Evolutionary conservation across 306 rosid species (phyloP).

Genomic region (Sesbania bispinosa): DNA sequence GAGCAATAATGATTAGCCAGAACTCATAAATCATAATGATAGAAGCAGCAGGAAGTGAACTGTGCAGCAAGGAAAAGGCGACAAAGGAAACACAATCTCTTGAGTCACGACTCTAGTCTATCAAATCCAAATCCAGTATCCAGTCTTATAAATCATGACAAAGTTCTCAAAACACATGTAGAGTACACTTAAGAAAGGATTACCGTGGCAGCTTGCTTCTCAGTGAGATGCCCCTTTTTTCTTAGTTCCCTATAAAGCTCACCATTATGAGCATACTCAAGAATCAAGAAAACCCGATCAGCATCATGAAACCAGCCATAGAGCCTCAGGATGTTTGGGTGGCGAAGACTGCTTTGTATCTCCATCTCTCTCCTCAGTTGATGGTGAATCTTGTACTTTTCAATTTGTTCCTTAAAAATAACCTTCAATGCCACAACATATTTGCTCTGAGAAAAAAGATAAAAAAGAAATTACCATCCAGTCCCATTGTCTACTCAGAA

Average conservation of each 20-base stretch:
- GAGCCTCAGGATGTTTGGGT: constrained; percentile 64
- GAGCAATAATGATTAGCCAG: not conserved
- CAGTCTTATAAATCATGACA: no score
- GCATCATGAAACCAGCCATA: constrained; percentile 81
- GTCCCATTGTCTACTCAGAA: not conserved
- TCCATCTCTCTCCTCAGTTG: constrained; percentile 82
- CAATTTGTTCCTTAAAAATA: constrained; percentile 70
- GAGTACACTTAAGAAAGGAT: not conserved
- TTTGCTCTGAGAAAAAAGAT: constrained; percentile 42
- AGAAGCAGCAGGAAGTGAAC: not conserved
- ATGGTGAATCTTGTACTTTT: constrained; percentile 65
- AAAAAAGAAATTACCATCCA: not conserved
- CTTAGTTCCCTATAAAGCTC: constrained; percentile 72
- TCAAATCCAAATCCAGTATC: no score
- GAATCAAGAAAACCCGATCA: constrained; percentile 70
- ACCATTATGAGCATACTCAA: constrained; percentile 82
- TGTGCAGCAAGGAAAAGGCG: no score
- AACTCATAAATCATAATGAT: not conserved
- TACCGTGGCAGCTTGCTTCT: constrained; percentile 82
- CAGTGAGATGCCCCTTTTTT: constrained; percentile 43
- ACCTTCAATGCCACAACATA: constrained; percentile 71
- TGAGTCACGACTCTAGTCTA: not conserved
- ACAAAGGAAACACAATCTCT: not conserved
- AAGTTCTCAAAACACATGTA: not conserved
- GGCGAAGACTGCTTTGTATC: constrained; percentile 63